Evolutionary conservation across 495 filamentous ascomycete genomes (phyloP).

Genomic region (Penicillium robsamsonii): DNA sequence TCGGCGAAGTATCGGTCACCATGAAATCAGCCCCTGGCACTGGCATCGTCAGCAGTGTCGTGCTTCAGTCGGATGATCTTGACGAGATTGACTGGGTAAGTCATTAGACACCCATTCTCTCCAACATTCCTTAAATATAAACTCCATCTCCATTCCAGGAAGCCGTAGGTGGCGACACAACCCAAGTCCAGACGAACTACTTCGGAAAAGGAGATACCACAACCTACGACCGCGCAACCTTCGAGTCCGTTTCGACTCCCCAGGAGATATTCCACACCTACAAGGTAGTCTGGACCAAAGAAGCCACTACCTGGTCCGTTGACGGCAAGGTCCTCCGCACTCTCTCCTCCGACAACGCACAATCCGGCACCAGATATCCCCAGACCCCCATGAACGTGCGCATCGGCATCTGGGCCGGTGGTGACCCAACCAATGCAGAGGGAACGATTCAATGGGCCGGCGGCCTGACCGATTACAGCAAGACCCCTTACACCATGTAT

Average conservation of each 20-base stretch:
- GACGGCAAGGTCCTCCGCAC: not conserved
- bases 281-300: not conserved
- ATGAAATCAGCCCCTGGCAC: slow-evolving; percentile 67
- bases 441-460: not conserved
- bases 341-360: not conserved
- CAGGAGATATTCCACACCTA: not conserved
- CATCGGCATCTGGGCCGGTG: not conserved
- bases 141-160: not conserved
- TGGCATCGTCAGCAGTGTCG: slow-evolving; percentile 73
- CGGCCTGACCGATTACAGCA: not conserved
- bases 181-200: not conserved
- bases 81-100: slow-evolving; percentile 91
- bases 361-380: not conserved
- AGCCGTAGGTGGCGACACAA: not conserved
- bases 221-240: not conserved
- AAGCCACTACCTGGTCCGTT: not conserved
- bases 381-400: not conserved
- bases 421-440: not conserved
- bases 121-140: not conserved
- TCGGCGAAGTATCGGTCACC: slow-evolving; percentile 64
- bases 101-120: not conserved
- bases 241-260: not conserved
- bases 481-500: not conserved
- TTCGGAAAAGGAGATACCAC: not conserved
- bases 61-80: slow-evolving; percentile 78